phyloP scores from a whole-genome alignment of 108 stramenopile genomes.

The Pseudonitzschia multistriata region DNA sequence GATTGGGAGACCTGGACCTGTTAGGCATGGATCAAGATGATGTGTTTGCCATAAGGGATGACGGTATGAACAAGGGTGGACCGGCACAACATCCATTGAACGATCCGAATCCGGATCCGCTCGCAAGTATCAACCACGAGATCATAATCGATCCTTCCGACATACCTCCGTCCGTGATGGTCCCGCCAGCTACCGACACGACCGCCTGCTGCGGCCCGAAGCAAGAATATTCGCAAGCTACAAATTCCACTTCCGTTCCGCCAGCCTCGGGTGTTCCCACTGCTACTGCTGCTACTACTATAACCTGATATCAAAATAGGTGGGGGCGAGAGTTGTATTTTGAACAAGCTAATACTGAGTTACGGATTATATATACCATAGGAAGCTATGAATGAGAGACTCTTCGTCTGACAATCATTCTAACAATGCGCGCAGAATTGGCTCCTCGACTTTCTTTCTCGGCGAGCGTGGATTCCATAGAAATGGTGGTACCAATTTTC shows the following conservation, averaged over 20 bases:
- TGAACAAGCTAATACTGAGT: no score
- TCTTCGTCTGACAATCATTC: no score
- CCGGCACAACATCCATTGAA: background rate
- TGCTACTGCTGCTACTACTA: background rate
- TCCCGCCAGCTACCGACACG: background rate
- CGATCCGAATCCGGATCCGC: background rate
- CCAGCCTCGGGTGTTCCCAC: background rate
- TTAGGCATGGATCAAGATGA: background rate
- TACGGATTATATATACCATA: no score
- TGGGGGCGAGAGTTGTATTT: no score
- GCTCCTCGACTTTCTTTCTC: no score
- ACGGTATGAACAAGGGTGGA: background rate
- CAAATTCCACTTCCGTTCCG: background rate
- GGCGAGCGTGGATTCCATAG: no score
- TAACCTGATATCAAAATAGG: no score
- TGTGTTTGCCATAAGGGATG: background rate
- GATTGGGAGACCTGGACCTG: background rate
- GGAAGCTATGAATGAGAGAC: no score
- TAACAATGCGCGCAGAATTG: no score
- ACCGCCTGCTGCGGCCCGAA: background rate
- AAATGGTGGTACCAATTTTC: no score
- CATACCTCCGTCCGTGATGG: background rate
- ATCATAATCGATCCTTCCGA: background rate
- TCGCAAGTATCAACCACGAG: conserved; percentile 3
- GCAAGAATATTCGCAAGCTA: background rate